Evolutionary conservation across 371 early-diverging fungal genomes (phyloP), one percentile per base, ranked within the genome.

Genomic region (Mortierella sp.): DNA sequence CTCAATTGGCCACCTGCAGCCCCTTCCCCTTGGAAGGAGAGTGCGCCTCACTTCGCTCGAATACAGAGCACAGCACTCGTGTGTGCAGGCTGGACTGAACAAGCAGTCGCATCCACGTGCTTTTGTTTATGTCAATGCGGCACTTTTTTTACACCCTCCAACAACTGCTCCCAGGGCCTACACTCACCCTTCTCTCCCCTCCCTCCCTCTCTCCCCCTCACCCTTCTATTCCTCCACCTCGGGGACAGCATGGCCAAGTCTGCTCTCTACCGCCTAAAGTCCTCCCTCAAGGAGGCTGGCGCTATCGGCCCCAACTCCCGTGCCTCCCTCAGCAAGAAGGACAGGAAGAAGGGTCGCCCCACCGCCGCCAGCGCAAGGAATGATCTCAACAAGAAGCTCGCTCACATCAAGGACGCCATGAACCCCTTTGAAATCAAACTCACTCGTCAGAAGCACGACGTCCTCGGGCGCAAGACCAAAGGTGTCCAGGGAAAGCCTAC

Each of bases 391-490:
- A 83, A 83, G 34, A 88, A 87, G 55, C 62, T 90, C 31, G 67
- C 79, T 1, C 69, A 83, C 63, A 87, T 87, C 61, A 83, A 84
- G 54, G 86, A 82, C 13, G 84, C 76, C 43, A 83, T 83, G 67
- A 98, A 96, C 80, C 97, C 96, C 1, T 98, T 96, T 65, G 98
- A 98, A 67, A 78, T 91, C 64, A 93, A 96, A 78, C 73, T 87
- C 31, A 89, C 87, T 57, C 84, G 83, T 21, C 82, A 82, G 49
- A 96, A 98, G 82, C 90, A 94, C 71, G 90, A 93, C 43, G 90
- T 96, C 9, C 71, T 96, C n/a, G 93, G 93, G n/a, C 84, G 94
- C 26, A 94, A 91, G 70, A 85, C 92, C 56, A 95, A 94, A 64
- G 96, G 96, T 58, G 82, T 82, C 5, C 71, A 76, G 19, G 98